These are phyloP conservation scores for Dictyostelium brefeldianum DNA, from an alignment of 78 protist genomes.

Conservation along the genomic window DNA sequence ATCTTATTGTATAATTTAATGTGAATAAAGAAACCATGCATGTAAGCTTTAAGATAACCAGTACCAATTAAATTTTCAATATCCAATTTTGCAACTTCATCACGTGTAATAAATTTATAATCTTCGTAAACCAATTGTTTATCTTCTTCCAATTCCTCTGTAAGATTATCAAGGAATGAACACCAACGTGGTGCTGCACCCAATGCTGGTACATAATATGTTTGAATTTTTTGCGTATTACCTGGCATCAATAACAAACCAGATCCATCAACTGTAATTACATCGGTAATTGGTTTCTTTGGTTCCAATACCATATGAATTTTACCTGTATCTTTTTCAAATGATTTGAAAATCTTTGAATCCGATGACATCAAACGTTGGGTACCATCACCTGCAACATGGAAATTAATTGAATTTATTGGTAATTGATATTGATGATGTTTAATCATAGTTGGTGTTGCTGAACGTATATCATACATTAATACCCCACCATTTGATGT, in stretches of 20 bases:
- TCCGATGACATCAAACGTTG: conserved; percentile 84
- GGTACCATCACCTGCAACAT: conserved; percentile 44
- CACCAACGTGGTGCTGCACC: conserved; percentile 99
- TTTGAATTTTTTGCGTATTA: conserved; percentile 89
- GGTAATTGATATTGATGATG: conserved; percentile 96
- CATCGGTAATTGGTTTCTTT: conserved; percentile 82
- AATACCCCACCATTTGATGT: conserved; percentile 89
- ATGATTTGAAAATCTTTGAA: conserved; percentile 82
- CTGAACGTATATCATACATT: conserved; percentile 94
- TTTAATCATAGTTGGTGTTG: conserved; percentile 84
- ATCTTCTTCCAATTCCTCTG: conserved; percentile 96
- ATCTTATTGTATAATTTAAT: conserved; percentile 66
- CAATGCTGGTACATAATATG: conserved; percentile 95
- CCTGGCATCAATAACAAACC: conserved; percentile 94
- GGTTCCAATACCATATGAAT: conserved; percentile 89
- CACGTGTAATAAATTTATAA: conserved; percentile 95
- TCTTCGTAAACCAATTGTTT: conserved; percentile 89
- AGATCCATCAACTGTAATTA: conserved; percentile 30
- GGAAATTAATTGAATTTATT: conserved; percentile 81
- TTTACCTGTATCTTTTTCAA: conserved; percentile 85
- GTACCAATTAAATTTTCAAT: conserved; percentile 89
- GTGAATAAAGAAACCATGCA: conserved; percentile 98
- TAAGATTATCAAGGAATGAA: conserved; percentile 93
- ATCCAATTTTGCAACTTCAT: conserved; percentile 86
- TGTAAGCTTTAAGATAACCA: conserved; percentile 87